Percentiles rank a stretch among this genome's conserved stretches.
Conservation (phyloP, 2,329 filamentous ascomycete genomes). For the Zasmidium cellare region DNA sequence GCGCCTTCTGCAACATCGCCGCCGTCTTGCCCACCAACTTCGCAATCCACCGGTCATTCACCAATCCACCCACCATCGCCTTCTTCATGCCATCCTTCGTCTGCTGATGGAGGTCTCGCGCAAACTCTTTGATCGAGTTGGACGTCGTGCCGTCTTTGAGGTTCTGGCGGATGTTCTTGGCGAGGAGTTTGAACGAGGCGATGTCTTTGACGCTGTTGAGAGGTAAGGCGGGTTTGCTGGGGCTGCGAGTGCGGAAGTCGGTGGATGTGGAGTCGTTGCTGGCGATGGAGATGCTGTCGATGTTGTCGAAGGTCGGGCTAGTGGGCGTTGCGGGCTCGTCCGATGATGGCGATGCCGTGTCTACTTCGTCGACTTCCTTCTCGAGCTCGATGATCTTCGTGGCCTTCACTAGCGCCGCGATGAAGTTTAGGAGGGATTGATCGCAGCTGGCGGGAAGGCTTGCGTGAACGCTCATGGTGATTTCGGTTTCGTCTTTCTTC, state of each 20-base stretch:
- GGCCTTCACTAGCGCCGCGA: constrained; percentile 57
- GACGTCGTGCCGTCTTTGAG: constrained; percentile 25
- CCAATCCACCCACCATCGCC: constrained; percentile 45
- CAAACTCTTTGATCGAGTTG: constrained; percentile 30
- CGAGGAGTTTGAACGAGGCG: constrained; percentile 26
- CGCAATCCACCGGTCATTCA: constrained; percentile 58
- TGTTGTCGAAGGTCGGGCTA: constrained; percentile 28
- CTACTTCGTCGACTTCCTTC: constrained; percentile 42
- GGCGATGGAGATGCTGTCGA: constrained; percentile 22
- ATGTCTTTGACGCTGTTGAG: constrained; percentile 13
- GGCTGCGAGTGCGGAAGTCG: background rate
- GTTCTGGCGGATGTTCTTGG: constrained; percentile 29
- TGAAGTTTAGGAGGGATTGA: constrained; percentile 54
- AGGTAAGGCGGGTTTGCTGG: background rate
- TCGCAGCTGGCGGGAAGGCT: constrained; percentile 52
- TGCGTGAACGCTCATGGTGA: constrained; percentile 50
- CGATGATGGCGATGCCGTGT: background rate
- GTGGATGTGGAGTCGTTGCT: background rate
- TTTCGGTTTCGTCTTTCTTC: constrained; percentile 50
- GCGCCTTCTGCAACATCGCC: constrained; percentile 49
- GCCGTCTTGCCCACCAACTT: constrained; percentile 54
- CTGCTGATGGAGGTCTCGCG: constrained; percentile 31
- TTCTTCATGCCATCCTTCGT: constrained; percentile 51
- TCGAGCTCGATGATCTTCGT: constrained; percentile 58
- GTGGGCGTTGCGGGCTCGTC: constrained; percentile 10